These are phyloP conservation scores for Saccharomycopsis sp. DNA, from an alignment of 805 yeast species.

Conservation along the genomic window DNA sequence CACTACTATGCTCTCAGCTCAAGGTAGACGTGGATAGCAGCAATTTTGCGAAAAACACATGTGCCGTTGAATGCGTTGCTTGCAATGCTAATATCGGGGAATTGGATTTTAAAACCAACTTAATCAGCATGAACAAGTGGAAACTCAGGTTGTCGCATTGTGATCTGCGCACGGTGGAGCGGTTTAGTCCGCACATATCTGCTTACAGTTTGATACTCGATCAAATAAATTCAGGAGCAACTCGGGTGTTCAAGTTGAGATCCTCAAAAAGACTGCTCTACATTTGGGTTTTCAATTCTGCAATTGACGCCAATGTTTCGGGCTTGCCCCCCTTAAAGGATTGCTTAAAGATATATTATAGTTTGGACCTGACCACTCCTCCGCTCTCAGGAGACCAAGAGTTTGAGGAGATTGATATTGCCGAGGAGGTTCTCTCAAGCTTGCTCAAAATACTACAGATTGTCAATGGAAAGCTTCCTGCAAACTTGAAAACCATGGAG, in stretches of 20 bases:
- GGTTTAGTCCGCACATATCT: conserved; percentile 31
- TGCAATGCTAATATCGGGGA: conserved; percentile 38
- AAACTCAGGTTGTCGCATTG: conserved; percentile 29
- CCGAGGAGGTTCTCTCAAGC: conserved; percentile 27
- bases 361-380: conserved; percentile 25
- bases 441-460: conserved; percentile 26
- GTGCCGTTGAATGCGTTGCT: conserved; percentile 27
- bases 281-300: conserved; percentile 43
- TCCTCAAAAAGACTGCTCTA: conserved; percentile 19
- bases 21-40: conserved; percentile 17
- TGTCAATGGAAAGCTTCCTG: conserved; percentile 31
- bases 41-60: conserved; percentile 14
- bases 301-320: conserved; percentile 28
- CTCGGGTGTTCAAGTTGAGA: conserved; percentile 28
- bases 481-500: conserved; percentile 18
- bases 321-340: conserved; percentile 23
- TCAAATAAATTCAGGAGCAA: conserved; percentile 35
- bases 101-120: conserved; percentile 27
- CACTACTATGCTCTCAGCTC: neutral
- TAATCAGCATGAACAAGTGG: conserved; percentile 50
- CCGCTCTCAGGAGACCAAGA: conserved; percentile 30
- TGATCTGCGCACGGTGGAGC: conserved; percentile 22
- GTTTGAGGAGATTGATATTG: conserved; percentile 32
- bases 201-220: conserved; percentile 34
- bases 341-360: conserved; percentile 40